Evolutionary conservation across 768 basidiomycete genomes (phyloP).

Genomic region (Boletus subparvulus): DNA sequence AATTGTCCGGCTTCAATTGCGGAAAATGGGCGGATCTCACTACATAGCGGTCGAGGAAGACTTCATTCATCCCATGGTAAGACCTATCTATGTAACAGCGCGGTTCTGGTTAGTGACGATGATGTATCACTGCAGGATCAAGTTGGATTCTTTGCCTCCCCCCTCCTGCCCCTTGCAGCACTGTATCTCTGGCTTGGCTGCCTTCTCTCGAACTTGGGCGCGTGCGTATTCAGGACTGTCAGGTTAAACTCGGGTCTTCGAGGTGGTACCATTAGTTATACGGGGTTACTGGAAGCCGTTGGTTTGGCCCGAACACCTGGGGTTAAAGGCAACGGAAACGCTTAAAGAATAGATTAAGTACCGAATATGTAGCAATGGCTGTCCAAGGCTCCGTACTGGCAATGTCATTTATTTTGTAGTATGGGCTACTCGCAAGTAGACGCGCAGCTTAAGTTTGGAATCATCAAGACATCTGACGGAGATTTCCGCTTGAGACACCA

Average conservation of each 20-base stretch:
- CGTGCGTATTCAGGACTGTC: slow-evolving; percentile 19
- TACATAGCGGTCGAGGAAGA: slow-evolving; percentile 59
- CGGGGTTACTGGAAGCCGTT: slow-evolving; percentile 22
- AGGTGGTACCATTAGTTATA: slow-evolving; percentile 14
- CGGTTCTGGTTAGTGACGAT: background rate
- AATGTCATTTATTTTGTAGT: background rate
- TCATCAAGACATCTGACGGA: background rate
- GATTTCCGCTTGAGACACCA: background rate
- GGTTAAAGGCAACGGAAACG: slow-evolving; percentile 10
- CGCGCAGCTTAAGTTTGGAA: background rate
- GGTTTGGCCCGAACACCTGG: slow-evolving; percentile 7
- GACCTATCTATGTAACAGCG: background rate
- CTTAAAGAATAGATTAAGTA: slow-evolving; percentile 10
- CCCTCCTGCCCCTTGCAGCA: slow-evolving; percentile 16
- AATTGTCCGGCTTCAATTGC: slow-evolving; percentile 51
- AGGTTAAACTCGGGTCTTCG: slow-evolving; percentile 23
- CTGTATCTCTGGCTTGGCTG: slow-evolving; percentile 20
- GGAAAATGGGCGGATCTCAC: slow-evolving; percentile 38
- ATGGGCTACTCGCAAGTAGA: background rate
- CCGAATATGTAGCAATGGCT: background rate
- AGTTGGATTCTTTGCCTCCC: slow-evolving; percentile 21
- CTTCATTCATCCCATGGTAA: slow-evolving; percentile 54
- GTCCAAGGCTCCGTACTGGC: background rate
- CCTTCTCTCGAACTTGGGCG: slow-evolving; percentile 23
- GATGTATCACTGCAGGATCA: slow-evolving; percentile 17